These are phyloP conservation scores for Bryoerythrophyllum caledonicum DNA, from an alignment of 225 moss, liverwort and hornwort species.

Conservation along the genomic window DNA sequence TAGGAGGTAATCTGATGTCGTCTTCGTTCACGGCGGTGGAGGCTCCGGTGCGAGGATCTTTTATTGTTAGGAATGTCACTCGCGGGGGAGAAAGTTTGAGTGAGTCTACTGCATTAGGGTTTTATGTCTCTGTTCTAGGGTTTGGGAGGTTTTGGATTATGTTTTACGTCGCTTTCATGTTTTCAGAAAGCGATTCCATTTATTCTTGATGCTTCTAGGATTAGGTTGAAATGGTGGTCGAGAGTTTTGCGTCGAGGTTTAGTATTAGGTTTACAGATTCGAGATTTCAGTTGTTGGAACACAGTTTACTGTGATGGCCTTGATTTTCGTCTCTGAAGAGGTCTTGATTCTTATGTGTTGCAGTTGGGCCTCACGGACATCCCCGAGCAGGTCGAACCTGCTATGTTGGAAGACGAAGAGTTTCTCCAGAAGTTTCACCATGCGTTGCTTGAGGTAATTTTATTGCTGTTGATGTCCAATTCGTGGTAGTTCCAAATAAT, in stretches of 20 bases:
- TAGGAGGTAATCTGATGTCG: background rate
- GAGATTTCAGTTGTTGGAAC: background rate
- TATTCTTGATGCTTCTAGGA: background rate
- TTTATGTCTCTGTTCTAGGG: background rate
- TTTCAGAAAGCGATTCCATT: background rate
- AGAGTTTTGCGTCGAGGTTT: background rate
- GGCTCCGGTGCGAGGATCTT: background rate
- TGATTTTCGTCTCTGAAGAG: background rate
- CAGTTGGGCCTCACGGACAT: constrained; percentile 80
- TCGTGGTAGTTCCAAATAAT: background rate
- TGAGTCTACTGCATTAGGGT: background rate
- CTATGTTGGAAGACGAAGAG: constrained; percentile 76
- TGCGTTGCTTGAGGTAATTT: constrained; percentile 85
- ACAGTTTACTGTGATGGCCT: background rate
- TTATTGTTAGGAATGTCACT: background rate
- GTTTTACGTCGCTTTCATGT: no score
- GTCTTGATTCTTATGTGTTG: constrained; percentile 22
- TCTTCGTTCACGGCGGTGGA: no score
- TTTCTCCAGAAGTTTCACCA: constrained; percentile 95
- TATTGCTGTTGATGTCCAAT: background rate
- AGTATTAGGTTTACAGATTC: background rate
- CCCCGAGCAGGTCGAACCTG: constrained; percentile 83
- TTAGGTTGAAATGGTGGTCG: background rate
- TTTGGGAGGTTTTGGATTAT: background rate
- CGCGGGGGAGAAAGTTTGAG: background rate